A percentile compares a stretch with the other conserved stretches of the same genome.
Conservation (phyloP, 2,329 filamentous ascomycete species). For the Cladophialophora bantiana region DNA sequence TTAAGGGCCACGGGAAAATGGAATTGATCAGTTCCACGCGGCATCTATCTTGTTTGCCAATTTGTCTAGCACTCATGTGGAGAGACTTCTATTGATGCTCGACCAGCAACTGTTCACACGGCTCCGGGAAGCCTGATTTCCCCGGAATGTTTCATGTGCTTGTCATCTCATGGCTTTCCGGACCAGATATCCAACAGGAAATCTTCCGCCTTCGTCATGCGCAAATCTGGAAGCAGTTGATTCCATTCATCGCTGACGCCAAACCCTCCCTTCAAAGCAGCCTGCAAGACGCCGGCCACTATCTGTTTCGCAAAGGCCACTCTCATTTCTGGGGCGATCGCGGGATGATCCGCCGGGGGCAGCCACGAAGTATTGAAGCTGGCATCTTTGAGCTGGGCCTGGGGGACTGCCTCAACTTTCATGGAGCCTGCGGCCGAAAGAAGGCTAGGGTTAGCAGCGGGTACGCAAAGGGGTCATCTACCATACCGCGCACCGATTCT, state of each 20-base stretch:
- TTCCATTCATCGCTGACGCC: conserved; percentile 48
- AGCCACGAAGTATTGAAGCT: conserved; percentile 41
- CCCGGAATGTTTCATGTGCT: neutral
- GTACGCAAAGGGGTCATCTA: conserved; percentile 27
- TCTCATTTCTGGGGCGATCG: conserved; percentile 42
- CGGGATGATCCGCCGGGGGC: conserved; percentile 42
- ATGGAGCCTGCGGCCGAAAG: conserved; percentile 40
- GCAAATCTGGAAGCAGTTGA: conserved; percentile 46
- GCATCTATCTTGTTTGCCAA: too few relatives aligned
- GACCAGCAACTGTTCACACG: neutral
- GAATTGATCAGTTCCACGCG: too few relatives aligned
- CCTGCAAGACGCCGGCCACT: conserved; percentile 41
- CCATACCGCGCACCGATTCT: conserved; percentile 46
- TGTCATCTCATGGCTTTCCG: conserved; percentile 5
- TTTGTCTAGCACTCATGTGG: too few relatives aligned
- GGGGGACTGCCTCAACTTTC: conserved; percentile 52
- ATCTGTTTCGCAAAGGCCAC: conserved; percentile 39
- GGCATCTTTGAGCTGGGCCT: conserved; percentile 58
- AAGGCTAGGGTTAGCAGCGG: conserved; percentile 20
- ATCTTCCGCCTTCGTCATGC: conserved; percentile 44
- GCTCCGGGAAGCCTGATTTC: neutral
- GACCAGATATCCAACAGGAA: conserved; percentile 44
- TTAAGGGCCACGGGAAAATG: too few relatives aligned
- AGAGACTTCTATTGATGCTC: too few relatives aligned
- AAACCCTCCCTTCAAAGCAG: conserved; percentile 37